These are phyloP conservation scores for Suillus bovinus DNA, from an alignment of 768 basidiomycete genomes.

Conservation along the genomic window DNA sequence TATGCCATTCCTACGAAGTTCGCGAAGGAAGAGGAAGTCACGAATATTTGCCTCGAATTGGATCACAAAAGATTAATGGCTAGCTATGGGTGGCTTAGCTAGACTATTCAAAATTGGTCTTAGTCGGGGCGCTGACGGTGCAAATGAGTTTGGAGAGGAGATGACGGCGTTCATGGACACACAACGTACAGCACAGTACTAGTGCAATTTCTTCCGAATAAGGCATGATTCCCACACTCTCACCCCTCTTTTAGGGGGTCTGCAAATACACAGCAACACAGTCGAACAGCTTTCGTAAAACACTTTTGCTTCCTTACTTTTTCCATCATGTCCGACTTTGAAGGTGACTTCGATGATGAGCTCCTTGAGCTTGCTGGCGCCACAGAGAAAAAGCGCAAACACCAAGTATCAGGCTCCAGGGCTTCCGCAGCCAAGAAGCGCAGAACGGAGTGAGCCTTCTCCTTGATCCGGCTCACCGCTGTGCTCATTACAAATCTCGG, in stretches of 20 bases:
- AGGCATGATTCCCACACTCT: background rate
- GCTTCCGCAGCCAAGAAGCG: slow-evolving; percentile 60
- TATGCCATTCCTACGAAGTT: slow-evolving; percentile 56
- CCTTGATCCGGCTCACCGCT: slow-evolving; percentile 2
- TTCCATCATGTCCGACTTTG: slow-evolving; percentile 48
- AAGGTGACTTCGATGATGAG: slow-evolving; percentile 62
- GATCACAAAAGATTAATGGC: background rate
- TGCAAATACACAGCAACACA: slow-evolving; percentile 1
- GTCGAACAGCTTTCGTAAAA: background rate
- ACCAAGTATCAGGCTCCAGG: slow-evolving; percentile 47
- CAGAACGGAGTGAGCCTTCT: slow-evolving; percentile 62
- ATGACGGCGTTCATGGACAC: background rate
- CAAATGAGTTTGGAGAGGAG: background rate
- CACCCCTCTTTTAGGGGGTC: background rate
- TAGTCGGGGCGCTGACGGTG: background rate
- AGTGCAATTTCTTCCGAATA: background rate
- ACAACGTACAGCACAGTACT: background rate
- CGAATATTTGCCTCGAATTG: background rate
- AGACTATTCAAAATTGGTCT: background rate
- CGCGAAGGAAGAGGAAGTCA: background rate
- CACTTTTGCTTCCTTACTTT: slow-evolving; percentile 1
- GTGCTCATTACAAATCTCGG: slow-evolving; percentile 11
- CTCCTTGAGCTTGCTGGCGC: slow-evolving; percentile 81
- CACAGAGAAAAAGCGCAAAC: slow-evolving; percentile 64
- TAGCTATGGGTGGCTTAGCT: background rate